Conservation (phyloP, 768 basidiomycete species). For the Lentinula edodes region DNA sequence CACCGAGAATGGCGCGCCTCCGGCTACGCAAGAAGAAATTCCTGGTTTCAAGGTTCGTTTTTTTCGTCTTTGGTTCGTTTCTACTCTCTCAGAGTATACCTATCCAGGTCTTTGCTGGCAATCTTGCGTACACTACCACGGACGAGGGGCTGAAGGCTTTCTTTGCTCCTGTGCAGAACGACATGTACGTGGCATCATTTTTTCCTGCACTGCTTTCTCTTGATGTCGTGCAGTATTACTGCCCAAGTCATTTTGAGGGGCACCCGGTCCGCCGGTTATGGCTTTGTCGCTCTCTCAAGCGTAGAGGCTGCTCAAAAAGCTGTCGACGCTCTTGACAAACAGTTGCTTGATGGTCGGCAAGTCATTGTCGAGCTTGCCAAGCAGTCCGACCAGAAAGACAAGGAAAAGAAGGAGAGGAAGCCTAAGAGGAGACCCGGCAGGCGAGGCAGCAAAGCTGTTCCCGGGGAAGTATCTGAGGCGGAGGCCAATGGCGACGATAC, state of each 20-base stretch:
- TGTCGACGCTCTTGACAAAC: constrained; percentile 79
- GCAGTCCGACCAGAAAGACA: constrained; percentile 83
- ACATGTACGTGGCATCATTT: constrained; percentile 64
- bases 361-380: constrained; percentile 93
- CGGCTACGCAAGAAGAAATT: constrained; percentile 73
- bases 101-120: constrained; percentile 85
- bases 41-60: constrained; percentile 71
- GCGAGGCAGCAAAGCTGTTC: constrained; percentile 81
- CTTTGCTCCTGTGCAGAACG: constrained; percentile 82
- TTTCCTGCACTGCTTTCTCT: constrained; percentile 34
- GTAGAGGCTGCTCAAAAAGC: constrained; percentile 83
- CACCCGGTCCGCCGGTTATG: constrained; percentile 84
- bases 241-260: constrained; percentile 86
- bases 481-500: constrained; percentile 66
- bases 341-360: constrained; percentile 83
- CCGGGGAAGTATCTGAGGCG: constrained; percentile 86
- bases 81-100: constrained; percentile 4
- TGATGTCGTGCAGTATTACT: constrained; percentile 49
- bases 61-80: constrained; percentile 16
- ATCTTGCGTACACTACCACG: constrained; percentile 91
- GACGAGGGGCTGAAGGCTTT: constrained; percentile 93
- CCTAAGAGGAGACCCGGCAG: constrained; percentile 78
- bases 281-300: constrained; percentile 81
- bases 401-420: constrained; percentile 74
- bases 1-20: constrained; percentile 80